Evolutionary conservation across 1,139 yeast species (phyloP), one percentile per base, ranked within the genome.

Genomic region (Geotrichum candidum): DNA sequence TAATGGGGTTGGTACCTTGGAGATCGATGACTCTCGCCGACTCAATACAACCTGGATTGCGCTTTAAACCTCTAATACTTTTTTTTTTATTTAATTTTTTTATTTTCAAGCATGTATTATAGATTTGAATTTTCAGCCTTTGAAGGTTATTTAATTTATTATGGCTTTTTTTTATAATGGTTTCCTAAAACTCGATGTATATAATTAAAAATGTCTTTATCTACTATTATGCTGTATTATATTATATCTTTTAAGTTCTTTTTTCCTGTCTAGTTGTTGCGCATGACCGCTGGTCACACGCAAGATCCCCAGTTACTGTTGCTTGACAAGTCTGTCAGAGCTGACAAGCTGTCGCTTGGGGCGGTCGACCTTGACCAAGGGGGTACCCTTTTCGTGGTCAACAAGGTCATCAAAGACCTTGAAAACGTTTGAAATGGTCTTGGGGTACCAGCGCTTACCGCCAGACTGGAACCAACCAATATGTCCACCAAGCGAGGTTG

Each of bases 401-500:
- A 80, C 76, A 4, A 69, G 64, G 23, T 76, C 74, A 55, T 83
- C 80, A 69, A 87, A 82, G 38, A 81, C 78, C 64, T 75, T 76
- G 65, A 90, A 81, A 73, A 81, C 89, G 58, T 85, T 81, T 55
- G 85, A 83, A 53, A 87, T 81, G 51, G 85, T 86, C 58, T 80
- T 78, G 7, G 86, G 82, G 68, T 85, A 84, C 97, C 97, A 91
- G 66, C 90, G 84, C 61, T 83, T 81, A 46, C 75, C 75, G 31
- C 88, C 86, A 0, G 88, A 87, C 68, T 81, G 83, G 69, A 78
- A 81, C 82, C 83, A 81, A 9, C 90, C 91, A 53, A 95, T 75
- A 75, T 94, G 99, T 10, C 98, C 99, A 62, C 99, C 99, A 38
- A 85, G 75, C 45, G 85, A 81, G 0, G 97, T 89, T 58, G 86